Base-by-base conservation (phyloP, 495 filamentous ascomycete species). In the Cryomyces minteri region DNA sequence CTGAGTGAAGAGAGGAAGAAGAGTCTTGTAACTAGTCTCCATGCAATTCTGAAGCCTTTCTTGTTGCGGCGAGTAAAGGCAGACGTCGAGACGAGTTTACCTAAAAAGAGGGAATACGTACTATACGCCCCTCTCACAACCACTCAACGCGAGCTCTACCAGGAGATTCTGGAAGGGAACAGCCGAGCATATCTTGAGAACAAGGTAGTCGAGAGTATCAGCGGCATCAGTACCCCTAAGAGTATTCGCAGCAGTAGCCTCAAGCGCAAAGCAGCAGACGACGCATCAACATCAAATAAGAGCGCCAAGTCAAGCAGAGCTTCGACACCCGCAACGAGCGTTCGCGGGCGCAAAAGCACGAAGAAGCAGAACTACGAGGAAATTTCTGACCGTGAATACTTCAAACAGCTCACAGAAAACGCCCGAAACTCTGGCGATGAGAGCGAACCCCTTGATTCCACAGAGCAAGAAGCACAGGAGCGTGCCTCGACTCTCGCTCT, bases 81-180 rank as follows among this genome's bases (percentile, higher is more conserved):
- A 1, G 90, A 98, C 59, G 90, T 98, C 2, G 86, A 92, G 55
- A 78, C 74, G 14, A 71, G 79, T 41, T 63, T 98, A n/a, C 90
- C 90, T 0, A 86, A 85, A 61, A 98, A 98, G 65, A 76, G 90
- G 32, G 90, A 98, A 59, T 98, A 98, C 56, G 79, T 98, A 14
- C 63, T 98, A 5, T 96, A 83, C 48, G 88, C 90, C 4, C 90
- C 88, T 0, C 71, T 98, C 51, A 93, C 85, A 0, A 66, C 77
- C 11, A 80, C 82, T 46, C 90, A 98, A 54, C 81, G 85, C 31
- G 90, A 94, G 44, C 66, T 96, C 5, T 96, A 98, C 56, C 79
- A 84, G 39, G 84, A 77, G 28, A 84, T 94, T 45, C 73, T 76
- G 38, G 80, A 84, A 50, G 82, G 83, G 43, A 80, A 77, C 25